Evolutionary conservation across 495 filamentous ascomycete genomes (phyloP).

Genomic region (Chaetomium fimeti): DNA sequence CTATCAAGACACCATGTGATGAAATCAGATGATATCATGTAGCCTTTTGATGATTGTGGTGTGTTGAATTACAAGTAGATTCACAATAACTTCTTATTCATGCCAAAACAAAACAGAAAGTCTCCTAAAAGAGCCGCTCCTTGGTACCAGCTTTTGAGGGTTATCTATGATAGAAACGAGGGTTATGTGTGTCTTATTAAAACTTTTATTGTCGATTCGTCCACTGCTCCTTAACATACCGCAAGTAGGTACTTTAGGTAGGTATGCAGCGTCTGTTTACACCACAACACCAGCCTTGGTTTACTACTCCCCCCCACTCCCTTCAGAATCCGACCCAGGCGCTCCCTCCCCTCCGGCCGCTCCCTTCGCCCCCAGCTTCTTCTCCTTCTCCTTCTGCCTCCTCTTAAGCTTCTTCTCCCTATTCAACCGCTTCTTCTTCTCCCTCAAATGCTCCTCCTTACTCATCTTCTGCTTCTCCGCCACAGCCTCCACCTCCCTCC

Average conservation of each 20-base stretch:
- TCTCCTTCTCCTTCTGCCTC: slow-evolving; percentile 50
- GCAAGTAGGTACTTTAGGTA: too few species aligned
- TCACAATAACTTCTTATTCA: neutral
- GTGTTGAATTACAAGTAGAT: neutral
- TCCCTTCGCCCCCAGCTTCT: slow-evolving; percentile 40
- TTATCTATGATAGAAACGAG: neutral
- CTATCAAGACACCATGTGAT: neutral
- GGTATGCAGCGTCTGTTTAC: neutral
- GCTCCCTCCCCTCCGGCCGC: slow-evolving; percentile 16
- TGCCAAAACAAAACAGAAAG: neutral
- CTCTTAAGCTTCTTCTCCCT: slow-evolving; percentile 53
- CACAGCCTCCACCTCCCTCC: slow-evolving; percentile 34
- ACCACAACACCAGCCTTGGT: too few species aligned
- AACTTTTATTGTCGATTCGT: too few species aligned
- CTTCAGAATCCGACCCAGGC: slow-evolving; percentile 9
- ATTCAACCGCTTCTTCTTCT: slow-evolving; percentile 56
- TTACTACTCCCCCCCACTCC: neutral
- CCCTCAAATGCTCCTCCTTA: slow-evolving; percentile 52
- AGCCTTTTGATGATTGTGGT: neutral
- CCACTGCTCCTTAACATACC: too few species aligned
- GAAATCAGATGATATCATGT: neutral
- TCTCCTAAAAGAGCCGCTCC: neutral
- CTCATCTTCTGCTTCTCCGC: slow-evolving; percentile 32
- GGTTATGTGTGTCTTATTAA: neutral
- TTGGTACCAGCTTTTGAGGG: neutral